Evolutionary conservation across 768 basidiomycete species (phyloP).

Genomic region (Hygrocybe punicea): DNA sequence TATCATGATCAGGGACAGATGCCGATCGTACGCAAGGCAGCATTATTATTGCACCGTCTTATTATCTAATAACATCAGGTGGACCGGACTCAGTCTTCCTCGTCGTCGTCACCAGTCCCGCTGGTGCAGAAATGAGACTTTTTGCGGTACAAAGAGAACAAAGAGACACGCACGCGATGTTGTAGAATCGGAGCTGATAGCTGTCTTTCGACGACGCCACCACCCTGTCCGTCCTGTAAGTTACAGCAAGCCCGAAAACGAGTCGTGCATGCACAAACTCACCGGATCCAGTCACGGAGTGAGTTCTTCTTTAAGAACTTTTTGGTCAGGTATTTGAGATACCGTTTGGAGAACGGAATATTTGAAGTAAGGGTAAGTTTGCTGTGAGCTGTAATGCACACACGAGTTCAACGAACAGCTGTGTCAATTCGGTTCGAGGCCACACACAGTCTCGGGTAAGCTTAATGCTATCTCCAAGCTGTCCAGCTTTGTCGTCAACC

Average conservation of each 20-base stretch:
- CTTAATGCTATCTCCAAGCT: constrained; percentile 87
- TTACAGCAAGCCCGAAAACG: background rate
- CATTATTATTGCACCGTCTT: background rate
- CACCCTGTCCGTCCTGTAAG: constrained; percentile 48
- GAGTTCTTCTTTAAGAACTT: constrained; percentile 98
- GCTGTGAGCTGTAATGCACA: constrained; percentile 58
- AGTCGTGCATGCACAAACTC: constrained; percentile 15
- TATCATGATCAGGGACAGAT: no score
- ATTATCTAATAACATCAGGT: background rate
- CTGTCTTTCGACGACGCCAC: constrained; percentile 91
- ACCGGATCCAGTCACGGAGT: constrained; percentile 96
- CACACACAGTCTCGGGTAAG: constrained; percentile 82
- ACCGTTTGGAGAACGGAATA: constrained; percentile 93
- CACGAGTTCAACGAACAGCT: constrained; percentile 2
- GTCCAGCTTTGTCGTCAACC: constrained; percentile 87
- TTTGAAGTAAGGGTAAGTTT: constrained; percentile 83
- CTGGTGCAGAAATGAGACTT: constrained; percentile 16
- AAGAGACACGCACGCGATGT: constrained; percentile 67
- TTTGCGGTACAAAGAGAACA: background rate
- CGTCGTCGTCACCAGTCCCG: constrained; percentile 39
- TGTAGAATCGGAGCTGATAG: constrained; percentile 95
- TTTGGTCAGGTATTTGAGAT: constrained; percentile 98
- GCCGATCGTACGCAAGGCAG: background rate
- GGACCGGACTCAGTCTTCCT: constrained; percentile 21
- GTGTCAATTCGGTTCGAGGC: background rate